Evolutionary conservation across 805 yeast species (phyloP).

Genomic region (Candida koratica): DNA sequence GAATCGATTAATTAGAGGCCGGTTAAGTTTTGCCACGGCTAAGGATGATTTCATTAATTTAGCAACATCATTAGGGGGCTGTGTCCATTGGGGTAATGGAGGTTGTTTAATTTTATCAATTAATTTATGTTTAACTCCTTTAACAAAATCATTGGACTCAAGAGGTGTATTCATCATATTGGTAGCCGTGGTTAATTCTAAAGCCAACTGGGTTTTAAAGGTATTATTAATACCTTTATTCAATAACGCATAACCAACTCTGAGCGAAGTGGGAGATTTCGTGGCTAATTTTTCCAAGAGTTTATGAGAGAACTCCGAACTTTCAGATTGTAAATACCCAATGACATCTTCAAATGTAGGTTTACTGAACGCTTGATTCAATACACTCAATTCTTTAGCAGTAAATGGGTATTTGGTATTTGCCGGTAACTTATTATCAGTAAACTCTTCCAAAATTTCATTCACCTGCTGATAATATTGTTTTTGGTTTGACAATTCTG

Average conservation of each 20-base stretch:
- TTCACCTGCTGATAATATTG: constrained; percentile 58
- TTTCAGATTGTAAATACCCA: constrained; percentile 41
- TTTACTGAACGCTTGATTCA: constrained; percentile 65
- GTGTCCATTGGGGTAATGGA: constrained; percentile 24
- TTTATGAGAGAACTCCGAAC: constrained; percentile 60
- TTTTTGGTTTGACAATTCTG: constrained; percentile 20
- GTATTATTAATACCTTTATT: constrained; percentile 55
- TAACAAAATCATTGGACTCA: constrained; percentile 55
- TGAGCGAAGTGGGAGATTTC: constrained; percentile 77
- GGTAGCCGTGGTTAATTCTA: constrained; percentile 74
- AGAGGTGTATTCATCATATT: constrained; percentile 59
- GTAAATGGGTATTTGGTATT: constrained; percentile 57
- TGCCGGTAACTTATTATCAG: constrained; percentile 57
- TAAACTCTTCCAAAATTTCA: constrained; percentile 73
- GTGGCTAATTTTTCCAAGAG: constrained; percentile 53
- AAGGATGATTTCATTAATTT: constrained; percentile 21
- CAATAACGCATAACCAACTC: constrained; percentile 66
- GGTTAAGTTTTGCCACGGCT: constrained; percentile 24
- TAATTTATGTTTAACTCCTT: constrained; percentile 61
- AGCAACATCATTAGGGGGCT: constrained; percentile 17
- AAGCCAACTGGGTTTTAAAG: constrained; percentile 61
- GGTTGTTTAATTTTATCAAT: constrained; percentile 59
- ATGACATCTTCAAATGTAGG: constrained; percentile 53
- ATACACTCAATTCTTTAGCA: constrained; percentile 52
- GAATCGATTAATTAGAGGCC: constrained; percentile 37